A percentile compares a stretch with the other conserved stretches of the same genome.
phyloP scores from a whole-genome alignment of 2,329 filamentous ascomycete genomes.

The Kalmusia sp. region DNA sequence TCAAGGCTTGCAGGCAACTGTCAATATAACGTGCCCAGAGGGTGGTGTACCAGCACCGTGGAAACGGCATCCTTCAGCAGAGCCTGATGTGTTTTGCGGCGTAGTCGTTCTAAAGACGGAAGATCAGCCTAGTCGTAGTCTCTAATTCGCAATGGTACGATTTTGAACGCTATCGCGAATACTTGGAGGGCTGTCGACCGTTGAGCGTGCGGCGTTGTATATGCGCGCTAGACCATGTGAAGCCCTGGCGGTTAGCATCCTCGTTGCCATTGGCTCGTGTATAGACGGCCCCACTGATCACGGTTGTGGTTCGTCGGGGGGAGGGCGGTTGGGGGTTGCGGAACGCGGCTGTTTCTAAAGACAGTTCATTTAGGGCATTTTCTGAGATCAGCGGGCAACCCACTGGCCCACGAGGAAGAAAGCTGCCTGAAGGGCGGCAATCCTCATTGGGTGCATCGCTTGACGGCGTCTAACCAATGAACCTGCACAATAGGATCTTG shows the following conservation, averaged over 20 bases:
- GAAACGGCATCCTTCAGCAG: constrained; percentile 13
- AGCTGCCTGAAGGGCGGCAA: not conserved
- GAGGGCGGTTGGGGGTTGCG: constrained; percentile 15
- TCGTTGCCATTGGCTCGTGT: constrained; percentile 14
- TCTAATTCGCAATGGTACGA: constrained; percentile 26
- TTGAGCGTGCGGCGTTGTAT: constrained; percentile 14
- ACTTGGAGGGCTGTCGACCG: constrained; percentile 7
- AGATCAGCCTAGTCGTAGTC: constrained; percentile 22
- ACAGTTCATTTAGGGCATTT: constrained; percentile 9
- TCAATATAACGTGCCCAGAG: constrained; percentile 33
- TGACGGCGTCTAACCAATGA: constrained; percentile 14
- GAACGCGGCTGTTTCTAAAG: constrained; percentile 21
- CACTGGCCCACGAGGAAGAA: constrained; percentile 2
- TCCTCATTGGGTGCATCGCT: constrained; percentile 13
- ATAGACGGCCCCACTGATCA: constrained; percentile 13
- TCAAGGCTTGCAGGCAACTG: constrained; percentile 38
- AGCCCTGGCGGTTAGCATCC: constrained; percentile 20
- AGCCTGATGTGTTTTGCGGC: constrained; percentile 18
- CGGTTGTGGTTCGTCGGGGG: constrained; percentile 7
- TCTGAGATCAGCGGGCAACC: constrained; percentile 1
- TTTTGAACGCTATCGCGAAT: constrained; percentile 11
- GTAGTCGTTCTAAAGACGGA: constrained; percentile 24
- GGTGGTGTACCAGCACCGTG: constrained; percentile 10
- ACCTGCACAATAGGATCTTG: not conserved
- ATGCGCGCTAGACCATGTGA: constrained; percentile 14